Base-by-base conservation (phyloP, 2,329 filamentous ascomycete species). In the Epichloe hybrida region DNA sequence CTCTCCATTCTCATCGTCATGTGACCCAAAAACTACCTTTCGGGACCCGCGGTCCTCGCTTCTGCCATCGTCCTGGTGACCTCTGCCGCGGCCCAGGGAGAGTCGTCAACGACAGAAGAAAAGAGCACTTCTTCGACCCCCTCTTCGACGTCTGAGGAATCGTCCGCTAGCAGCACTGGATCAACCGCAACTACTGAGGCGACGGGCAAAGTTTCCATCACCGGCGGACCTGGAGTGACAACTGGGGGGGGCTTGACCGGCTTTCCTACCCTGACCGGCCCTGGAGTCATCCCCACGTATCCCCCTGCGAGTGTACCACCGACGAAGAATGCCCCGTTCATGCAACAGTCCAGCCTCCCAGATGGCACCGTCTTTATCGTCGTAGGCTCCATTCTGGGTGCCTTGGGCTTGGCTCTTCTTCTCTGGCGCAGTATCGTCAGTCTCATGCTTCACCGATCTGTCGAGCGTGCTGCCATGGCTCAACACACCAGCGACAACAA, bases 321-420 rank as follows among this genome's bases (percentile, higher is more conserved):
- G 27, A 95, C 87, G 3, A 75, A 79, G 39, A 80, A 84, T 61
- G 93, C 93, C 5, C 89, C 91, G 15, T 98, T 88, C 64, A 95
- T 97, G 88, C 84, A 90, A 62, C 82, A 84, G 61, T 94, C 89
- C 1, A 83, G 70, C 49, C 74, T 90, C 11, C 93, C 93, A 2
- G 86, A 97, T 61, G 93, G 93, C 50, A 96, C 91, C 4, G 85
- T 98, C 53, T 98, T 98, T 71, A 98, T 98, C 60, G 85, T 83
- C 21, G 93, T 97, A 1, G 93, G 93, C 44, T 86, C 89, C 27
- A 84, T 88, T 31, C 78, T 98, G 6, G 93, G 88, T 15, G 84
- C 89, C 57, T 80, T 96, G 56, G 88, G 82, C 11, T 72, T 88
- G 8, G 82, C 81, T n/a, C 80, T 97, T 43, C 75, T 98, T 12